These are phyloP conservation scores for Xylaria castorea DNA, from an alignment of 495 filamentous ascomycete species.

Conservation along the genomic window DNA sequence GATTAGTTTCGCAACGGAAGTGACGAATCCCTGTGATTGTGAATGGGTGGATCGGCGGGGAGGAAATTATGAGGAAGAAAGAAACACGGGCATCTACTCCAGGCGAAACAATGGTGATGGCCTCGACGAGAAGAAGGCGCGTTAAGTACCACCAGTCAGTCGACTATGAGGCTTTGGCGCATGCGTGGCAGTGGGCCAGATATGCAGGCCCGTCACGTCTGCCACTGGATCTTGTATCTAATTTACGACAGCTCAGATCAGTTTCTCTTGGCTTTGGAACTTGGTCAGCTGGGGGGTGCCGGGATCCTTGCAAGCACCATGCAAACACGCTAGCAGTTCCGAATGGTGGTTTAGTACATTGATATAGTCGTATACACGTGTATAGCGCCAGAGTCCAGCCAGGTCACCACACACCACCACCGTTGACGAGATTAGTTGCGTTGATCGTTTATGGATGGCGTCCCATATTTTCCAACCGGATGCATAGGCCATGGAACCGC, in stretches of 20 bases:
- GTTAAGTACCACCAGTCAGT: constrained; percentile 46
- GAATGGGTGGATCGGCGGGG: constrained; percentile 24
- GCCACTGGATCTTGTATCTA: constrained; percentile 14
- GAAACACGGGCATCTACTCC: constrained; percentile 21
- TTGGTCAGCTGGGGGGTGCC: constrained; percentile 27
- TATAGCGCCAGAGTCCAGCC: constrained; percentile 13
- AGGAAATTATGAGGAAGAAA: constrained; percentile 31
- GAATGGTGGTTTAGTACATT: constrained; percentile 29
- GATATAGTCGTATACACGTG: constrained; percentile 19
- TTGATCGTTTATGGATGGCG: constrained; percentile 1
- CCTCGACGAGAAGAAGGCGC: constrained; percentile 29
- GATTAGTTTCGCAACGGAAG: constrained; percentile 30
- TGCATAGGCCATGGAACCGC: constrained; percentile 6
- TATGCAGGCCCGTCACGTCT: constrained; percentile 28
- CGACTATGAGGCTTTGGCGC: constrained; percentile 42
- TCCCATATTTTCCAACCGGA: constrained; percentile 12
- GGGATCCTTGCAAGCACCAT: constrained; percentile 23
- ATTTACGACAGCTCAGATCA: constrained; percentile 29
- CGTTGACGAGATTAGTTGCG: constrained; percentile 6
- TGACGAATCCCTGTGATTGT: constrained; percentile 36
- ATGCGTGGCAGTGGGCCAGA: constrained; percentile 43
- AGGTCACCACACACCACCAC: constrained; percentile 19
- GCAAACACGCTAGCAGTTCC: constrained; percentile 28
- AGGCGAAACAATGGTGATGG: constrained; percentile 22
- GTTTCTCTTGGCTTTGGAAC: constrained; percentile 25